Conservation (phyloP, 192 early-diverging fungal genomes). For the Coemansia asiatica region DNA sequence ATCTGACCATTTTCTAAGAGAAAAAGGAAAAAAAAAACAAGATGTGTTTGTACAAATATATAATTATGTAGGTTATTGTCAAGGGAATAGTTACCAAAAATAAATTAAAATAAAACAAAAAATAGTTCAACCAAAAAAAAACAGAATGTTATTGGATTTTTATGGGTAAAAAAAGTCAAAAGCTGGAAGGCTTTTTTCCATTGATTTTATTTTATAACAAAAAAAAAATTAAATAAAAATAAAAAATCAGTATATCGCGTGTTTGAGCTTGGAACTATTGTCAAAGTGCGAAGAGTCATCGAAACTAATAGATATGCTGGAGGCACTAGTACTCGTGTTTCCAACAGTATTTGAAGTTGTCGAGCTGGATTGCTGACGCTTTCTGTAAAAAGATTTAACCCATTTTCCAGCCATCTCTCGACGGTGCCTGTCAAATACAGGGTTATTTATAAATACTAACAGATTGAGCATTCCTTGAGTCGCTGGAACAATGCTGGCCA, state of each 20-base stretch:
- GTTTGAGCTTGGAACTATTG: neutral
- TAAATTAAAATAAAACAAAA: too few species aligned
- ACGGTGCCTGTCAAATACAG: constrained; percentile 21
- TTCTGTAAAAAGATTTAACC: neutral
- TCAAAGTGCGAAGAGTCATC: constrained; percentile 1
- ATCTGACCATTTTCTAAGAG: constrained; percentile 33
- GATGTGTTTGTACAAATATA: too few species aligned
- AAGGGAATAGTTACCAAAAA: too few species aligned
- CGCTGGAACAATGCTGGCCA: constrained; percentile 44
- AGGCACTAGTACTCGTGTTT: neutral
- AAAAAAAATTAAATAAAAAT: neutral
- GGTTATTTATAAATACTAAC: constrained; percentile 24
- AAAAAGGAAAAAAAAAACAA: neutral
- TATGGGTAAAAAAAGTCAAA: too few species aligned
- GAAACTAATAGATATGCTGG: neutral
- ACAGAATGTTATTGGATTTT: too few species aligned
- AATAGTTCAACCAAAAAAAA: too few species aligned
- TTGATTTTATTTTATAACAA: neutral
- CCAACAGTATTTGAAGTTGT: neutral
- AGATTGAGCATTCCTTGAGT: constrained; percentile 46
- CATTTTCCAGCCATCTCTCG: neutral
- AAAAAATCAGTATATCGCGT: neutral
- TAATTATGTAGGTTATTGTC: too few species aligned
- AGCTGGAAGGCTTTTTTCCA: too few species aligned
- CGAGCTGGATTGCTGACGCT: neutral